phyloP scores from a whole-genome alignment of 371 early-diverging fungal species.

The Parasitella parasitica region DNA sequence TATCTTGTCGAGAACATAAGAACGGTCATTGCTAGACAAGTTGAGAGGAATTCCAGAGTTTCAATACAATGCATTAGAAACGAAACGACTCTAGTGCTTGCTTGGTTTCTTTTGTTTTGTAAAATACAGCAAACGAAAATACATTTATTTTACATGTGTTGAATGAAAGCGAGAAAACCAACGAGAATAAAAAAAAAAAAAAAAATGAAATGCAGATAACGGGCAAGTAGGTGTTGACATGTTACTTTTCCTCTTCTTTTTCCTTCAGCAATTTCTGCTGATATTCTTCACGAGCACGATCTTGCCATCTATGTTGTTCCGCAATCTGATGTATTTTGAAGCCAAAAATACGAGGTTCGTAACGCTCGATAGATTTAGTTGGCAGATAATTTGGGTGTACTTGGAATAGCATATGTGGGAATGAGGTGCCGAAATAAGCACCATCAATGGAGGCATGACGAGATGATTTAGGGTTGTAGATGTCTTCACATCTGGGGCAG shows the following conservation, averaged over 20 bases:
- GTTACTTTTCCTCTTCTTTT: not conserved
- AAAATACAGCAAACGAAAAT: too few species aligned
- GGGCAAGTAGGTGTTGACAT: too few species aligned
- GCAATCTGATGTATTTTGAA: constrained; percentile 89
- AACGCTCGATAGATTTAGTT: constrained; percentile 64
- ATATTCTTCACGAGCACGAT: constrained; percentile 70
- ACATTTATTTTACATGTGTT: too few species aligned
- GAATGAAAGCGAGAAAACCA: too few species aligned
- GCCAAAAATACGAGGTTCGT: constrained; percentile 95
- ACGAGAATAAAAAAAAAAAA: not conserved
- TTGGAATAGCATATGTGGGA: constrained; percentile 95
- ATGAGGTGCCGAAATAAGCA: constrained; percentile 96
- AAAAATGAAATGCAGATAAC: not conserved
- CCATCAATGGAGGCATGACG: constrained; percentile 90
- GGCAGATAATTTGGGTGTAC: constrained; percentile 87
- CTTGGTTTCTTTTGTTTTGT: too few species aligned
- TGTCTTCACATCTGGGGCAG: constrained; percentile 92
- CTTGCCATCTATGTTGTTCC: constrained; percentile 88
- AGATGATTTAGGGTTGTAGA: constrained; percentile 89
- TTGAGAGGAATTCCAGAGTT: too few species aligned
- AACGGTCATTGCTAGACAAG: too few species aligned
- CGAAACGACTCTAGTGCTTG: too few species aligned
- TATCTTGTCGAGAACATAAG: too few species aligned
- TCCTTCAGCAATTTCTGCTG: constrained; percentile 16
- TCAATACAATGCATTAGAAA: too few species aligned